Evolutionary conservation across 108 stramenopile genomes (phyloP).

Genomic region (Aurantiochytrium sp.): DNA sequence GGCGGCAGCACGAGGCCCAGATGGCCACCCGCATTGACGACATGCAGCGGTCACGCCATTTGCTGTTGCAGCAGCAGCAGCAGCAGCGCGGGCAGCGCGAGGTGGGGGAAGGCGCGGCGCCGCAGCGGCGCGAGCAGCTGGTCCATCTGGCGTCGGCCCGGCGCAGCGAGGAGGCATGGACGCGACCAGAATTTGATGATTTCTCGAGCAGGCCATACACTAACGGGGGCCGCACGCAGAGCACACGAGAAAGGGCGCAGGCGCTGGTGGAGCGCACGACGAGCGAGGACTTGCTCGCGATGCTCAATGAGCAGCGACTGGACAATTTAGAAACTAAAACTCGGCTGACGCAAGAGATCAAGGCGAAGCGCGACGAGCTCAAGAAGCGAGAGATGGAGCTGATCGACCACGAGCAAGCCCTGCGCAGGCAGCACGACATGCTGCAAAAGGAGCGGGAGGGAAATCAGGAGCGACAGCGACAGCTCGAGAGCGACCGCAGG

Average conservation of each 20-base stretch:
- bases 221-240: background rate
- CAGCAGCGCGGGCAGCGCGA: too few relatives aligned
- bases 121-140: too few relatives aligned
- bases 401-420: background rate
- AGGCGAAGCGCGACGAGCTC: background rate
- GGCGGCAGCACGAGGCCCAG: too few relatives aligned
- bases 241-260: background rate
- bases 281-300: background rate
- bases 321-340: background rate
- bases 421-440: background rate
- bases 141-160: too few relatives aligned
- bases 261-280: background rate
- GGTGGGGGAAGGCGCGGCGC: too few relatives aligned
- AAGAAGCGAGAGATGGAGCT: background rate
- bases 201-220: background rate
- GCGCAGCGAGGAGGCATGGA: too few relatives aligned
- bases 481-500: background rate
- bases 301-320: background rate
- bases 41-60: too few relatives aligned
- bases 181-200: too few relatives aligned
- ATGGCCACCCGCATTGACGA: too few relatives aligned
- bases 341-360: background rate
- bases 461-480: background rate
- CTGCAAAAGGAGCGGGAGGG: background rate
- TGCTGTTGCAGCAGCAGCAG: too few relatives aligned